Evolutionary conservation across 768 basidiomycete species (phyloP).

Genomic region (Kwoniella europaea): DNA sequence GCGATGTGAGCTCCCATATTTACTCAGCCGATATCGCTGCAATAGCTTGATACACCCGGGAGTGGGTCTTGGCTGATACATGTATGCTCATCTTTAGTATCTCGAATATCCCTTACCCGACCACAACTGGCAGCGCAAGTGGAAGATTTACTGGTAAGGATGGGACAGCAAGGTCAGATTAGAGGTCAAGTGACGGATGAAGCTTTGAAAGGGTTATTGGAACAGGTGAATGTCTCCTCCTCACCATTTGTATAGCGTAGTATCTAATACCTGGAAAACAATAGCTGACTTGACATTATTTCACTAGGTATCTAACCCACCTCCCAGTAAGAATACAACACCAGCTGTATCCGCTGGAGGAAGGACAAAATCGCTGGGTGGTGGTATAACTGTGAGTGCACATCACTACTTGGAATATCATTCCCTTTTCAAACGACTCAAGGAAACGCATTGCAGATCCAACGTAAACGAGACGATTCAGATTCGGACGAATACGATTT

Average conservation of each 20-base stretch:
- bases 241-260: not conserved
- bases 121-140: constrained; percentile 53
- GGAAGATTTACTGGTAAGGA: constrained; percentile 51
- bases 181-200: constrained; percentile 55
- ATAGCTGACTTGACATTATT: not conserved
- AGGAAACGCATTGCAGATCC: constrained; percentile 40
- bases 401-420: not conserved
- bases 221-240: constrained; percentile 45
- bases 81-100: constrained; percentile 36
- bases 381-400: constrained; percentile 50
- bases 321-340: constrained; percentile 30
- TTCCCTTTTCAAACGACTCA: constrained; percentile 5
- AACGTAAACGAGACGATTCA: constrained; percentile 55
- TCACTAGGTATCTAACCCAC: constrained; percentile 45
- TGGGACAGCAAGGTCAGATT: constrained; percentile 55
- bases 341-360: constrained; percentile 26
- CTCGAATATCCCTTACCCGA: constrained; percentile 54
- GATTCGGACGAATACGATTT: constrained; percentile 58
- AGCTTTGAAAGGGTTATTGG: constrained; percentile 52
- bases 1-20: constrained; percentile 43
- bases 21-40: constrained; percentile 1
- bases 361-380: constrained; percentile 45
- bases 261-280: no score
- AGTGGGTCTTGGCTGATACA: not conserved
- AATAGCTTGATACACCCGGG: not conserved